Conservation (phyloP, 306 rosid species). For the Citrullus colocynthis region DNA sequence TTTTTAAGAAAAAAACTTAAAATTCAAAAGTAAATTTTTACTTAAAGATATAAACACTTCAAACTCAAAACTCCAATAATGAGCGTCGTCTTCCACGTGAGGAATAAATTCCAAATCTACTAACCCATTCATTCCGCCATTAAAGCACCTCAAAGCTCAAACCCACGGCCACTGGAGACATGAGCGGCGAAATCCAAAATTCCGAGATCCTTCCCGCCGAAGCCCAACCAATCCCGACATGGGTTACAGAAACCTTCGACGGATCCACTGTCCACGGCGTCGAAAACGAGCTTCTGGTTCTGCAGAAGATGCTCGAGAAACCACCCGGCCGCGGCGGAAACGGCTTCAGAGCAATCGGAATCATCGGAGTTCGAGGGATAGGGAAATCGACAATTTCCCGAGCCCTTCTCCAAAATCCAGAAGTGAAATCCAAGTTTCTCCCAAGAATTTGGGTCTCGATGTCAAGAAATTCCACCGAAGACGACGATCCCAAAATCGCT, state of each 20-base stretch:
- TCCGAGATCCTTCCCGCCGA: neutral
- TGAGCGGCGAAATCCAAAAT: neutral
- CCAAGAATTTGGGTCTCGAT: conserved; percentile 16
- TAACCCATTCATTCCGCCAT: neutral
- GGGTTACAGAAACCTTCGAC: neutral
- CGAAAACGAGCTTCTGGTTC: neutral
- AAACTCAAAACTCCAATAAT: too few species aligned
- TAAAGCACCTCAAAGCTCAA: neutral
- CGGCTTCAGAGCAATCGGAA: conserved; percentile 14
- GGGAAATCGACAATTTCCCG: conserved; percentile 18
- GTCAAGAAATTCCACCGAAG: neutral
- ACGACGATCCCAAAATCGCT: neutral
- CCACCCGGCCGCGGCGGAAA: neutral
- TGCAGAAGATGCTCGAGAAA: neutral
- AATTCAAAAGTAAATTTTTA: too few species aligned
- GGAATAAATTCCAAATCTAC: neutral
- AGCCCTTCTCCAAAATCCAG: neutral
- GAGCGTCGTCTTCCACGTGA: neutral
- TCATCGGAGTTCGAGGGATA: conserved; percentile 13
- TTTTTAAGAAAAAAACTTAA: too few species aligned
- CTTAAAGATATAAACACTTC: too few species aligned
- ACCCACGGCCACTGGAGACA: neutral
- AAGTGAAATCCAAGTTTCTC: neutral
- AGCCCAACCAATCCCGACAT: neutral
- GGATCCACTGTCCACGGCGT: conserved; percentile 8